These are phyloP conservation scores for Collybia mongolica DNA, from an alignment of 768 basidiomycete genomes.

Conservation along the genomic window DNA sequence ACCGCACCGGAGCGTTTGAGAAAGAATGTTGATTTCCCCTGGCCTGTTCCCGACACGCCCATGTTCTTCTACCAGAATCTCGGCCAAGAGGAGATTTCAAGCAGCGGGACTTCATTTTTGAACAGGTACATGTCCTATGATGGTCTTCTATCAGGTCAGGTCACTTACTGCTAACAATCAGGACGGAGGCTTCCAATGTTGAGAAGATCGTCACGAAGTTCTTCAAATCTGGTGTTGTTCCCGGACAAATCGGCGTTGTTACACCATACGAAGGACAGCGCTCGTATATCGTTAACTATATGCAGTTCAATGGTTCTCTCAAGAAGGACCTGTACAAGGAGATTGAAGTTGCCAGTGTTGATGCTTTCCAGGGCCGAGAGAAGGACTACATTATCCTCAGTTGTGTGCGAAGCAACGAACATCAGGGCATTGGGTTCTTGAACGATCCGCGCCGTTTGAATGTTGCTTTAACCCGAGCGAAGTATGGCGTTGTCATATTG, in stretches of 20 bases:
- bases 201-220: slow-evolving; percentile 99
- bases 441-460: slow-evolving; percentile 96
- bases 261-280: slow-evolving; percentile 99
- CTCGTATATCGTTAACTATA: slow-evolving; percentile 97
- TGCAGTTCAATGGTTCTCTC: slow-evolving; percentile 99
- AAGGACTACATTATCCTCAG: slow-evolving; percentile 99
- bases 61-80: slow-evolving; percentile 99
- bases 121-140: slow-evolving; percentile 61
- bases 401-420: slow-evolving; percentile 98
- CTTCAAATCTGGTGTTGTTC: slow-evolving; percentile 98
- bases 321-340: slow-evolving; percentile 99
- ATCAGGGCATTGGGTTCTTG: slow-evolving; percentile 99
- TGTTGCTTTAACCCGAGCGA: slow-evolving; percentile 95
- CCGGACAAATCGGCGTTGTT: slow-evolving; percentile 95
- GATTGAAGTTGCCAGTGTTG: slow-evolving; percentile 97
- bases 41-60: slow-evolving; percentile 95
- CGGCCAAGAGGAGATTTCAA: slow-evolving; percentile 98
- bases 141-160: neutral
- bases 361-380: slow-evolving; percentile 99
- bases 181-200: slow-evolving; percentile 98
- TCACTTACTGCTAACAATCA: slow-evolving; percentile 21
- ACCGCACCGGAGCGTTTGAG: slow-evolving; percentile 96
- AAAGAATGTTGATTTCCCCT: slow-evolving; percentile 99
- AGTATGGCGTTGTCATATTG: slow-evolving; percentile 98
- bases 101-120: slow-evolving; percentile 96